phyloP scores from a whole-genome alignment of 306 rosid species.

The Adenanthera pavonina region DNA sequence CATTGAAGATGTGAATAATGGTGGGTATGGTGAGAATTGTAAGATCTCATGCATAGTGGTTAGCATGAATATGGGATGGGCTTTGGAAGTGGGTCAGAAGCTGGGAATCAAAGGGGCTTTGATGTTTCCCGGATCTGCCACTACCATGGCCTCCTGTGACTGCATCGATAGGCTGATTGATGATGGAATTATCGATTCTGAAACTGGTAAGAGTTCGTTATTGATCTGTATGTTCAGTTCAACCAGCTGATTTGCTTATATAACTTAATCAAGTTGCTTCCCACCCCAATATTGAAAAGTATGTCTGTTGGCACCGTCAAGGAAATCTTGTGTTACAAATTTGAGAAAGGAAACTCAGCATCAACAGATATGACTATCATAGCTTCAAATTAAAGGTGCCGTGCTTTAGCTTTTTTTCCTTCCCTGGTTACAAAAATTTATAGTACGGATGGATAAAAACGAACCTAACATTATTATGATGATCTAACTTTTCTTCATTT shows the following conservation, averaged over 20 bases:
- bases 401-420: too few relatives aligned
- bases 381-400: too few relatives aligned
- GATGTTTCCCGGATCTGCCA: background rate
- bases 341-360: too few relatives aligned
- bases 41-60: constrained; percentile 3
- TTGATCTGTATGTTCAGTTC: background rate
- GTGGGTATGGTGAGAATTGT: background rate
- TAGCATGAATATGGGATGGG: background rate
- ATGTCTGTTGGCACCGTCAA: too few relatives aligned
- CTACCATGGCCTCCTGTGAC: background rate
- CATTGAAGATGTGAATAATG: background rate
- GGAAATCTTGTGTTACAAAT: too few relatives aligned
- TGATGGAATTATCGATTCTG: background rate
- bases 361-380: too few relatives aligned
- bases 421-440: too few relatives aligned
- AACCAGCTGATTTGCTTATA: too few relatives aligned
- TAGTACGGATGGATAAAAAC: too few relatives aligned
- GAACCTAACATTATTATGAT: too few relatives aligned
- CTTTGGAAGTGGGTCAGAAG: background rate
- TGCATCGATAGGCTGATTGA: background rate
- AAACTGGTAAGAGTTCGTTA: background rate
- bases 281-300: background rate
- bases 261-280: too few relatives aligned
- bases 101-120: background rate
- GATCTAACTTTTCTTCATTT: too few relatives aligned